A percentile compares a stretch with the other conserved stretches of the same genome.
Evolutionary conservation across 1,284 basidiomycete species (phyloP).

Genomic region (Athelia psychrophila): DNA sequence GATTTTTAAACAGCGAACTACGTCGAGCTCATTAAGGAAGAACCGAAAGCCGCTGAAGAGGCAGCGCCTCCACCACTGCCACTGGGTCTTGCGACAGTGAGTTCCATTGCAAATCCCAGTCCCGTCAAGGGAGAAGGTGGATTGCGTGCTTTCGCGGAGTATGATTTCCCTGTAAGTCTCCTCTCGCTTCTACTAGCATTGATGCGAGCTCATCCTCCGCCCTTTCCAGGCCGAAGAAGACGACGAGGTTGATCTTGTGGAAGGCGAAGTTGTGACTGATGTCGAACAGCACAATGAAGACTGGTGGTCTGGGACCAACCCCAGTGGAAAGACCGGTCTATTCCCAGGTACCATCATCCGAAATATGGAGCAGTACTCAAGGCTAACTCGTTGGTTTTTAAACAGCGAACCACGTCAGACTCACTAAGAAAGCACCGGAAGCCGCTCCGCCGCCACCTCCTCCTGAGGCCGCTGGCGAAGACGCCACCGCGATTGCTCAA

Average conservation of each 20-base stretch:
- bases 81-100: conserved; percentile 30
- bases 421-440: conserved; percentile 63
- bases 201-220: neutral
- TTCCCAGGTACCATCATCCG: conserved; percentile 3
- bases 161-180: conserved; percentile 67
- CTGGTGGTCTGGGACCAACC: conserved; percentile 48
- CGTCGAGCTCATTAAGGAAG: conserved; percentile 64
- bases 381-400: neutral
- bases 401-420: conserved; percentile 27
- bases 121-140: too few species aligned
- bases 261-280: conserved; percentile 81
- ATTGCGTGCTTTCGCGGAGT: conserved; percentile 63
- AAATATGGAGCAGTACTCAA: neutral
- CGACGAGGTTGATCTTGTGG: conserved; percentile 78
- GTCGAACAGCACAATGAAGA: conserved; percentile 68
- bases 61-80: conserved; percentile 41
- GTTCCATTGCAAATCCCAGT: conserved; percentile 14
- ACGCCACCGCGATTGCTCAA: conserved; percentile 64
- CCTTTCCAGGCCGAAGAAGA: conserved; percentile 66
- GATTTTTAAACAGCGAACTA: neutral
- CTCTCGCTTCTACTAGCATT: neutral
- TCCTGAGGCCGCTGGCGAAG: conserved; percentile 42
- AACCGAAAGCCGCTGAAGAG: conserved; percentile 71
- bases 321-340: conserved; percentile 36
- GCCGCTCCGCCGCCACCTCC: conserved; percentile 40